Conservation (phyloP, 257 asterid genomes). For the Solanum sitiens region DNA sequence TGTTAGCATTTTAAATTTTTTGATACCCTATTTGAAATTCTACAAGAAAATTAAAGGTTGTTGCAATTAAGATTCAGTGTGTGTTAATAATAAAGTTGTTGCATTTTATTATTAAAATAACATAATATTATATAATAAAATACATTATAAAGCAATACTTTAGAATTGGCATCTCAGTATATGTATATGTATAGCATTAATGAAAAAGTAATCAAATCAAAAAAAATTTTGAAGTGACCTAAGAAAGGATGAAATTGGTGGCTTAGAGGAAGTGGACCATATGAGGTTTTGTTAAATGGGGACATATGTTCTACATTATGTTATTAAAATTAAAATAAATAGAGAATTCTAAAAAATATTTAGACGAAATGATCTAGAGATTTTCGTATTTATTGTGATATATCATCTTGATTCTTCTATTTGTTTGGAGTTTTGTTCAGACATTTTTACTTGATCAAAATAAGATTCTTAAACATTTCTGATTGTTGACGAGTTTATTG, state of each 20-base stretch:
- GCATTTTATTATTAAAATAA: background rate
- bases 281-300: background rate
- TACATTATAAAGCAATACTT: background rate
- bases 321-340: background rate
- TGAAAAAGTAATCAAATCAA: background rate
- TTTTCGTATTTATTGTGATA: background rate
- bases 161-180: background rate
- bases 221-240: background rate
- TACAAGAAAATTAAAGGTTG: background rate
- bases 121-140: background rate
- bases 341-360: background rate
- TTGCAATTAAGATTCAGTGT: background rate
- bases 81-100: background rate
- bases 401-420: too few relatives aligned
- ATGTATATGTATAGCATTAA: background rate
- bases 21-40: background rate
- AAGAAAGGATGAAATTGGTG: background rate
- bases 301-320: background rate
- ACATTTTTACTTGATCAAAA: too few relatives aligned
- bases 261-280: background rate
- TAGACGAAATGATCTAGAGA: background rate
- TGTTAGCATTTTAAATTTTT: background rate
- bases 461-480: too few relatives aligned
- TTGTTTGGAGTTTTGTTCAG: too few relatives aligned
- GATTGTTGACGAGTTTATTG: background rate